A percentile compares a stretch with the other conserved stretches of the same genome.
These are phyloP conservation scores for Lyophyllum decastes DNA, from an alignment of 768 basidiomycete genomes.

Conservation along the genomic window DNA sequence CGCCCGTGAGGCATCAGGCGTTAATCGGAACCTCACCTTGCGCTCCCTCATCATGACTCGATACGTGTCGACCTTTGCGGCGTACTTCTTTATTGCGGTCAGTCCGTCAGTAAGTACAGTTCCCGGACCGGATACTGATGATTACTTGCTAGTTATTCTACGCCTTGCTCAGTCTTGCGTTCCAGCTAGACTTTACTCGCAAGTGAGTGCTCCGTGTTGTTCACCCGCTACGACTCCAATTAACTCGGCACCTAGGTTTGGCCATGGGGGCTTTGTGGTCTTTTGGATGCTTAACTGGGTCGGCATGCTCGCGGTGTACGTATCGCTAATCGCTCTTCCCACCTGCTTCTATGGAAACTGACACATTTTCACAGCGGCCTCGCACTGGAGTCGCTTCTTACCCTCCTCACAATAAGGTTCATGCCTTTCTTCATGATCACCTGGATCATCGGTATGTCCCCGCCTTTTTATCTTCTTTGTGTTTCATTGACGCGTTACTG, in stretches of 20 bases:
- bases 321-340: slow-evolving; percentile 3
- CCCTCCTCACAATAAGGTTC: slow-evolving; percentile 51
- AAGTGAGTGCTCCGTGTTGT: slow-evolving; percentile 25
- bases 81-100: slow-evolving; percentile 41
- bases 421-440: slow-evolving; percentile 62
- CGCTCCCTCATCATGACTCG: slow-evolving; percentile 34
- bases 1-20: slow-evolving; percentile 33
- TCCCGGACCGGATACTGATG: background rate
- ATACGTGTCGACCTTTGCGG: slow-evolving; percentile 26
- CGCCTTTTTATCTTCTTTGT: background rate
- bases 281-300: slow-evolving; percentile 70
- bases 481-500: background rate
- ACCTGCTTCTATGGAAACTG: background rate
- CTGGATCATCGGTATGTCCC: slow-evolving; percentile 61
- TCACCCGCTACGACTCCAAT: too few species aligned
- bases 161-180: slow-evolving; percentile 59
- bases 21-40: slow-evolving; percentile 26
- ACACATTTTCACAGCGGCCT: slow-evolving; percentile 45
- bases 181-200: slow-evolving; percentile 55
- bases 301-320: slow-evolving; percentile 59
- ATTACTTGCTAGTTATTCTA: slow-evolving; percentile 47
- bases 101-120: slow-evolving; percentile 1
- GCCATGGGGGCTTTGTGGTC: slow-evolving; percentile 54
- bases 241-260: slow-evolving; percentile 33
- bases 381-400: slow-evolving; percentile 60